Conservation (phyloP, 2,329 filamentous ascomycete genomes). For the Aspergillus thermomutatus region DNA sequence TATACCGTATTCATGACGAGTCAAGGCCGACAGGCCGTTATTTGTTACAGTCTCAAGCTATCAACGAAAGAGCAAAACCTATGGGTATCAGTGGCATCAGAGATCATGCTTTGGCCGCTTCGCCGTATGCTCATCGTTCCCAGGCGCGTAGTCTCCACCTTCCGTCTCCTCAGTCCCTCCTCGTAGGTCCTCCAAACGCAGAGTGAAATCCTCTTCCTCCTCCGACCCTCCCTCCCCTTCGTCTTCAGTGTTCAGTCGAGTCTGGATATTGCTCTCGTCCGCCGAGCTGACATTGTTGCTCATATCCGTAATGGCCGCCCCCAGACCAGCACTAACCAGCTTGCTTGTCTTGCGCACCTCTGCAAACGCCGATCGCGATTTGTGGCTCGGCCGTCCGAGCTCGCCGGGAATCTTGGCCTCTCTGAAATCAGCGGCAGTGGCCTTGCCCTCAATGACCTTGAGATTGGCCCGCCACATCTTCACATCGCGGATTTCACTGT, state of each 20-base stretch:
- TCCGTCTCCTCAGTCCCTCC: slow-evolving; percentile 28
- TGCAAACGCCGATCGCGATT: slow-evolving; percentile 23
- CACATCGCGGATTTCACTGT: slow-evolving; percentile 44
- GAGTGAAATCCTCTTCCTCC: slow-evolving; percentile 13
- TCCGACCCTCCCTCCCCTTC: slow-evolving; percentile 10
- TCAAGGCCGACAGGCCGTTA: not conserved
- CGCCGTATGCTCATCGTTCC: slow-evolving; percentile 4
- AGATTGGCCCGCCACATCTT: slow-evolving; percentile 47
- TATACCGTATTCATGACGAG: not conserved
- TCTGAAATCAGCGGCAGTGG: slow-evolving; percentile 20
- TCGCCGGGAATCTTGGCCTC: slow-evolving; percentile 27
- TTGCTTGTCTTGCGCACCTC: slow-evolving; percentile 37
- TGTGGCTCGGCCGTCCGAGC: slow-evolving; percentile 23
- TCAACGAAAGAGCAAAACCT: not conserved
- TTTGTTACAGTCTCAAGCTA: not conserved
- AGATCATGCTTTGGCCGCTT: slow-evolving; percentile 19
- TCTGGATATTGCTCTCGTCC: slow-evolving; percentile 12
- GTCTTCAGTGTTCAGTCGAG: not conserved
- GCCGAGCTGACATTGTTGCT: slow-evolving; percentile 25
- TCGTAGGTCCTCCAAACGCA: slow-evolving; percentile 15
- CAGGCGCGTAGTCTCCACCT: slow-evolving; percentile 24
- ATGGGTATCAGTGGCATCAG: not conserved
- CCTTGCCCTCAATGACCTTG: slow-evolving; percentile 41
- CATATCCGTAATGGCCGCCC: slow-evolving; percentile 16
- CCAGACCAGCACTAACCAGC: slow-evolving; percentile 38